Evolutionary conservation across 345 rosid genomes (phyloP).

Genomic region (Theobroma cacao): DNA sequence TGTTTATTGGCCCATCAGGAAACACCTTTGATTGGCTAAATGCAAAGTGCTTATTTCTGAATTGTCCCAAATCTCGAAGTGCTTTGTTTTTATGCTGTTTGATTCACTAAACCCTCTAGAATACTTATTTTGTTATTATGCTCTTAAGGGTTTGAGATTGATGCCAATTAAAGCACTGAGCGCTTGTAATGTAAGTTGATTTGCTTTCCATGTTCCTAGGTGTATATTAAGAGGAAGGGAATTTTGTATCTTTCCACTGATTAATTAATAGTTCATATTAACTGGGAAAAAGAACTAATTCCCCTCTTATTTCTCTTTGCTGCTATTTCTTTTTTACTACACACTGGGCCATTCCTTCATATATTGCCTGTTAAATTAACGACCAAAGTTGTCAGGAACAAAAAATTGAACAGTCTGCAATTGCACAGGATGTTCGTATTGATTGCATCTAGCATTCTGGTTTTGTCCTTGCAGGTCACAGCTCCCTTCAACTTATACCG

Average conservation of each 20-base stretch:
- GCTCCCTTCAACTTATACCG: neutral
- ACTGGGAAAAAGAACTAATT: neutral
- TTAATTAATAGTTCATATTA: neutral
- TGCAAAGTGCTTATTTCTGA: neutral
- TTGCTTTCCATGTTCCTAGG: neutral
- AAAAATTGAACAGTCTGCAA: neutral
- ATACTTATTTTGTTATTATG: neutral
- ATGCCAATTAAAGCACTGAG: neutral
- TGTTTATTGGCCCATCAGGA: neutral
- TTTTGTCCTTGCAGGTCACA: neutral
- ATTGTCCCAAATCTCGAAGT: neutral
- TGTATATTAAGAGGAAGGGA: neutral
- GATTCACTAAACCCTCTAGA: neutral
- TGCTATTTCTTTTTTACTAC: neutral
- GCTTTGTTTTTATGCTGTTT: neutral
- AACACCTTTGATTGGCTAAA: neutral
- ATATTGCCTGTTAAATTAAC: neutral
- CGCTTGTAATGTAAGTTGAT: neutral
- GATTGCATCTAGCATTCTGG: neutral
- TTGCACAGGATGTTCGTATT: neutral
- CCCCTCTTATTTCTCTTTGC: neutral
- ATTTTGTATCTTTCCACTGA: neutral
- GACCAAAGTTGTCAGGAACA: neutral
- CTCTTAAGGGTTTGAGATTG: neutral
- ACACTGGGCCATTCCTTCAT: neutral